Conservation (phyloP, 129 eudicot genomes). For the Chrysanthemum seticuspe region DNA sequence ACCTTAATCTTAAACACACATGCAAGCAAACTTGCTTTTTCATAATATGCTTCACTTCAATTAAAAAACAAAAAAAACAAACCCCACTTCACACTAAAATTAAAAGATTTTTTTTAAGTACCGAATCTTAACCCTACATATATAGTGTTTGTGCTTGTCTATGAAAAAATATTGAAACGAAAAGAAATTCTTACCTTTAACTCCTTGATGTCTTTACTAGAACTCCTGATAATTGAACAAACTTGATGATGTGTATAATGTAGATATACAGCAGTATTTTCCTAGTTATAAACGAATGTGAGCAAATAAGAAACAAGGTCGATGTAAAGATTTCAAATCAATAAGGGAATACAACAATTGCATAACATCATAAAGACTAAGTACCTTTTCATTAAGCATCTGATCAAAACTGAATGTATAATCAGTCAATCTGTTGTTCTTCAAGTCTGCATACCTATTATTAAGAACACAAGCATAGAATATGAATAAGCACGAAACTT, state of each 20-base stretch:
- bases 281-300: background rate
- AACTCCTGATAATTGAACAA: too few species aligned
- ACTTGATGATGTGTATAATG: background rate
- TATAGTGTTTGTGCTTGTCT: background rate
- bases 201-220: background rate
- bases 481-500: background rate
- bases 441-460: background rate
- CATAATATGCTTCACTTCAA: background rate
- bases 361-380: background rate
- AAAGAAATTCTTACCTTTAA: background rate
- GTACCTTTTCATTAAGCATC: background rate
- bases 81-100: background rate
- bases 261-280: background rate
- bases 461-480: background rate
- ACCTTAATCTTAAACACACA: background rate
- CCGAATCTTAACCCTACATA: too few species aligned
- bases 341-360: background rate
- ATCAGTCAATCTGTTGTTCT: background rate
- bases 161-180: background rate
- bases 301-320: conserved; percentile 1
- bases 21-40: background rate
- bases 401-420: background rate
- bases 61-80: too few species aligned
- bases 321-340: background rate
- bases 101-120: too few species aligned